phyloP scores from a whole-genome alignment of 352 stramenopile species.

The Pythium sp. region DNA sequence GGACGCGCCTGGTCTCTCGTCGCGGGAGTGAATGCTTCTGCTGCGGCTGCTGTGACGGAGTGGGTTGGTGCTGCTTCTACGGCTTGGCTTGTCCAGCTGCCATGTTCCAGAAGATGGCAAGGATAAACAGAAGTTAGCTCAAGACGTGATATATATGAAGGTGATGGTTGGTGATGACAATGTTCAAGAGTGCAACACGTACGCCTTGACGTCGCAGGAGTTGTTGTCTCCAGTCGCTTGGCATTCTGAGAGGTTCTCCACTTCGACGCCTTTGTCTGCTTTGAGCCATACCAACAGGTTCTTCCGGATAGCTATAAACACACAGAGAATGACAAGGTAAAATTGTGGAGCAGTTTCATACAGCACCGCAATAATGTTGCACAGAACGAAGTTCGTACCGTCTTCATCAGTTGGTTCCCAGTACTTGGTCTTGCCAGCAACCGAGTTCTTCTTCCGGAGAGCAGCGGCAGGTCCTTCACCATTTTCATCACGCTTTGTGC shows the following conservation, averaged over 20 bases:
- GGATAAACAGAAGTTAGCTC: neutral
- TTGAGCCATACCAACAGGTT: constrained; percentile 48
- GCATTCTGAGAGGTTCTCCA: constrained; percentile 36
- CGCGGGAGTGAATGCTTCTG: constrained; percentile 14
- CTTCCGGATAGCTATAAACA: constrained; percentile 24
- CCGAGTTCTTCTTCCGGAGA: neutral
- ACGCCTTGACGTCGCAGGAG: constrained; percentile 46
- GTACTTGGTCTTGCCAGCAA: neutral
- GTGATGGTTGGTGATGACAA: neutral
- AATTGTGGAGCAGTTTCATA: neutral
- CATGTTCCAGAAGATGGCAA: neutral
- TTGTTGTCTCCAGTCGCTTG: constrained; percentile 25
- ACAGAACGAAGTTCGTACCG: neutral
- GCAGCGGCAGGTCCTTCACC: neutral
- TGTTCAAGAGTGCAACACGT: neutral
- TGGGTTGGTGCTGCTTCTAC: neutral
- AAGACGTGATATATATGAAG: neutral
- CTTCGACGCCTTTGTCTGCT: constrained; percentile 47
- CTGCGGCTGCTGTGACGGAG: neutral
- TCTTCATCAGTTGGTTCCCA: neutral
- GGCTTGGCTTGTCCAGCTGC: constrained; percentile 40
- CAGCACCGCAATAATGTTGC: neutral
- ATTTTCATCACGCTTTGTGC: neutral
- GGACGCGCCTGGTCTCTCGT: constrained; percentile 10
- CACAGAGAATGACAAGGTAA: neutral